Evolutionary conservation across 306 rosid species (phyloP).

Genomic region (Datisca glomerata): DNA sequence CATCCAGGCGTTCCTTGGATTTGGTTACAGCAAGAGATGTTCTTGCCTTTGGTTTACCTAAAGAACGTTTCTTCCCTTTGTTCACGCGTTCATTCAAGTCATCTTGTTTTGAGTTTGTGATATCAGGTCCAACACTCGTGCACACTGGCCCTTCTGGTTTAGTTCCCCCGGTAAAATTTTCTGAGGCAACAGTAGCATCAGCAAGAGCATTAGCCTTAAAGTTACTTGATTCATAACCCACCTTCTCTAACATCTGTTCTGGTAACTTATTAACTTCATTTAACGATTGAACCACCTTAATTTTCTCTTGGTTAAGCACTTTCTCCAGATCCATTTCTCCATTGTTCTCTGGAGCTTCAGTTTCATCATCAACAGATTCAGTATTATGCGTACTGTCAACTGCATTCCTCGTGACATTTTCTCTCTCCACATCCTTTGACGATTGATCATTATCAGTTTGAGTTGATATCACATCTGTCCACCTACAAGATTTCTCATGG

Average conservation of each 20-base stretch:
- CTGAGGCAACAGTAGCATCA: conserved; percentile 25
- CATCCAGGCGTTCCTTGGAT: conserved; percentile 19
- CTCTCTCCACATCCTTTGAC: conserved; percentile 12
- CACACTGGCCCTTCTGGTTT: conserved; percentile 15
- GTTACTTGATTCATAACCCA: conserved; percentile 14
- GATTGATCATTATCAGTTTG: conserved; percentile 18
- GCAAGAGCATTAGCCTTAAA: conserved; percentile 9
- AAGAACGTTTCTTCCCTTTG: conserved; percentile 20
- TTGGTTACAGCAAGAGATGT: conserved; percentile 12
- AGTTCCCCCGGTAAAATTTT: conserved; percentile 17
- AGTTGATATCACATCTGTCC: conserved; percentile 18
- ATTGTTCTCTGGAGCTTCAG: conserved; percentile 54
- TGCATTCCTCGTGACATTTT: conserved; percentile 12
- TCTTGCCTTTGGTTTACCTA: conserved; percentile 27
- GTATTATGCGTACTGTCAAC: conserved; percentile 15
- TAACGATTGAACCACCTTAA: conserved; percentile 11
- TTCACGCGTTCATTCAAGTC: conserved; percentile 23
- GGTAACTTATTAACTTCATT: conserved; percentile 9
- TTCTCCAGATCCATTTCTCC: conserved; percentile 28
- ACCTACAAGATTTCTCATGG: conserved; percentile 13
- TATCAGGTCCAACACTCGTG: conserved; percentile 12
- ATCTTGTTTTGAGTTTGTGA: conserved; percentile 22
- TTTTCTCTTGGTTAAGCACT: conserved; percentile 14
- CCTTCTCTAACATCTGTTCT: conserved; percentile 21
- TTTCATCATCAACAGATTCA: conserved; percentile 53